Evolutionary conservation across 257 asterid species (phyloP).

Genomic region (Solanum chiquidenum): DNA sequence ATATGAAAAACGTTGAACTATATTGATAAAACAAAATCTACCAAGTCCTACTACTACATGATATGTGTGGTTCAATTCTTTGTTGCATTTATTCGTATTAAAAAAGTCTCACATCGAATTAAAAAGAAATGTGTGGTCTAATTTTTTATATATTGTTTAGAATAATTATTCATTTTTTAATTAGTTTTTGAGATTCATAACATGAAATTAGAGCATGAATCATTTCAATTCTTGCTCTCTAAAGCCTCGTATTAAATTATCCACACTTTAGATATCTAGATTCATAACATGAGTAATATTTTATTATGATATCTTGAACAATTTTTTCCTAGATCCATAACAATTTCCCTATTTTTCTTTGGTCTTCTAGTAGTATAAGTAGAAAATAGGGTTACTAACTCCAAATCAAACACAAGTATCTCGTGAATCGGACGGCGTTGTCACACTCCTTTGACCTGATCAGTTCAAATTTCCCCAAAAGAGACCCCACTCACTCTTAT

Average conservation of each 20-base stretch:
- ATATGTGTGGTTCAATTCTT: not conserved
- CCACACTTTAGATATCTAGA: no score
- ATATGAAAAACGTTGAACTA: no score
- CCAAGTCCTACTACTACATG: no score
- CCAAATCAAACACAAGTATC: constrained; percentile 29
- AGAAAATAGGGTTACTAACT: not conserved
- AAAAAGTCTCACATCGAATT: not conserved
- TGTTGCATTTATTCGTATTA: not conserved
- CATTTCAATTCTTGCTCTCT: not conserved
- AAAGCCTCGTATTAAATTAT: no score
- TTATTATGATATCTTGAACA: no score
- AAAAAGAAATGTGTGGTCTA: not conserved
- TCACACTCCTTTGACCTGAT: constrained; percentile 41
- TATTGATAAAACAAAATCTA: no score
- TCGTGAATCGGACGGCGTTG: constrained; percentile 19
- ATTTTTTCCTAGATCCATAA: not conserved
- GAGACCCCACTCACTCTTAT: constrained; percentile 5
- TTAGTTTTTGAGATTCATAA: not conserved
- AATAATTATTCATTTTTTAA: not conserved
- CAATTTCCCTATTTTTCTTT: not conserved
- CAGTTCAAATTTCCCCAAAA: not conserved
- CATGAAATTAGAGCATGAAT: fast-evolving
- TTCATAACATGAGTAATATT: no score
- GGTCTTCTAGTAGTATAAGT: not conserved
- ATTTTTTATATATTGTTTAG: fast-evolving